Conservation (phyloP, 345 rosid genomes). For the Geranium brycei region DNA sequence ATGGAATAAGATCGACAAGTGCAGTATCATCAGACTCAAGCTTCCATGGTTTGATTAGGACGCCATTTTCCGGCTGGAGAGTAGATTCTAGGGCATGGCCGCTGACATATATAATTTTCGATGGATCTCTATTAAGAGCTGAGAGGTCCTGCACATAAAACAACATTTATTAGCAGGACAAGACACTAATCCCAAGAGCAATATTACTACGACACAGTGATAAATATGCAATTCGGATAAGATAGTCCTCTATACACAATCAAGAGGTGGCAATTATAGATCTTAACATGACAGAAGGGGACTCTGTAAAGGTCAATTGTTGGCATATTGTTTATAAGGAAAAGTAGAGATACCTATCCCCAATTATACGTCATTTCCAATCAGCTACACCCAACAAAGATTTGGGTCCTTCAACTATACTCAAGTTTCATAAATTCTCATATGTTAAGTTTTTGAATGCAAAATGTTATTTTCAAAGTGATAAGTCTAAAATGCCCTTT, state of each 20-base stretch:
- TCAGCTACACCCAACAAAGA: too few relatives aligned
- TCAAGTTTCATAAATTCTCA: too few relatives aligned
- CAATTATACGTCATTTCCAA: too few relatives aligned
- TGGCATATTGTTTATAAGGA: too few relatives aligned
- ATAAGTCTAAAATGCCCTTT: too few relatives aligned
- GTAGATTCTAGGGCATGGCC: constrained; percentile 62
- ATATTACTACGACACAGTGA: not conserved
- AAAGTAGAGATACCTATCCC: too few relatives aligned
- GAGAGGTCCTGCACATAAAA: constrained; percentile 68
- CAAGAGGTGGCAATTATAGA: not conserved
- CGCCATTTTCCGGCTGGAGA: constrained; percentile 85
- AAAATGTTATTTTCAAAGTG: too few relatives aligned
- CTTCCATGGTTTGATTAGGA: constrained; percentile 71
- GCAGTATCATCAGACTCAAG: constrained; percentile 72
- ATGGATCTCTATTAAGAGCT: constrained; percentile 89
- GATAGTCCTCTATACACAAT: not conserved
- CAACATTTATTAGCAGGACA: not conserved
- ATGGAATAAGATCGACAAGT: constrained; percentile 90
- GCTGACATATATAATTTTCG: constrained; percentile 66
- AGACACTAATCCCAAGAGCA: not conserved
- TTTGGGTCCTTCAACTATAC: too few relatives aligned
- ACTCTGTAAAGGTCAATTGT: too few relatives aligned
- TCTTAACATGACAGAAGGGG: too few relatives aligned
- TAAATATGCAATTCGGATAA: not conserved
- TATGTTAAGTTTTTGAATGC: too few relatives aligned